Percentiles rank a stretch among this genome's conserved stretches.
Conservation (phyloP, 192 early-diverging fungal species). For the Allomyces arbusculus region DNA sequence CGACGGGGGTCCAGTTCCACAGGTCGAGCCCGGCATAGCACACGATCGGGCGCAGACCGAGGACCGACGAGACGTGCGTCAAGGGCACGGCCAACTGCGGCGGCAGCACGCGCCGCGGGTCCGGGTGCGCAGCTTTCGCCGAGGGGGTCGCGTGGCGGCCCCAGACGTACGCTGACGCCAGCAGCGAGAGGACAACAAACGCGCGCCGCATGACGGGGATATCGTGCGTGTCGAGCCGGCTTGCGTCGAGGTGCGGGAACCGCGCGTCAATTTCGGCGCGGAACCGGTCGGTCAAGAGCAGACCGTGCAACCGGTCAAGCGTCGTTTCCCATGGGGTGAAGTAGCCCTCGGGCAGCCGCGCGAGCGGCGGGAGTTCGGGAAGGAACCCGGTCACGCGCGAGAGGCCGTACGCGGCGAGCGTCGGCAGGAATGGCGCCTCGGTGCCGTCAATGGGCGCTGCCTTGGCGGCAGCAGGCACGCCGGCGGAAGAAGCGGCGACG, state of each 20-base stretch:
- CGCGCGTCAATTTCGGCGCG: conserved; percentile 43
- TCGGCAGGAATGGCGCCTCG: no score
- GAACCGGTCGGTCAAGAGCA: conserved; percentile 47
- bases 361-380: conserved; percentile 51
- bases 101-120: conserved; percentile 38
- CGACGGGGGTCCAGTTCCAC: conserved; percentile 86
- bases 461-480: no score
- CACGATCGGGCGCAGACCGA: conserved; percentile 70
- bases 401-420: conserved; percentile 62
- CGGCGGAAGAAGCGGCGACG: no score
- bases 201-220: conserved; percentile 59
- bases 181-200: conserved; percentile 66
- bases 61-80: conserved; percentile 43
- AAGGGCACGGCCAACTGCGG: conserved; percentile 63
- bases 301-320: conserved; percentile 53
- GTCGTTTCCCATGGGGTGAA: conserved; percentile 74
- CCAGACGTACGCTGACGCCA: conserved; percentile 85
- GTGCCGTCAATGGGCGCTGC: no score
- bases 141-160: conserved; percentile 41
- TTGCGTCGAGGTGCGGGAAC: conserved; percentile 53
- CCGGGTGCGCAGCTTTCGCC: neutral
- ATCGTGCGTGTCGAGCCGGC: conserved; percentile 21
- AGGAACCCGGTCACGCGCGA: conserved; percentile 68
- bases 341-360: conserved; percentile 47
- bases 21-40: conserved; percentile 69